Evolutionary conservation across 2,329 filamentous ascomycete species (phyloP), one percentile per base, ranked within the genome.

Genomic region (Huntiella abstrusa): DNA sequence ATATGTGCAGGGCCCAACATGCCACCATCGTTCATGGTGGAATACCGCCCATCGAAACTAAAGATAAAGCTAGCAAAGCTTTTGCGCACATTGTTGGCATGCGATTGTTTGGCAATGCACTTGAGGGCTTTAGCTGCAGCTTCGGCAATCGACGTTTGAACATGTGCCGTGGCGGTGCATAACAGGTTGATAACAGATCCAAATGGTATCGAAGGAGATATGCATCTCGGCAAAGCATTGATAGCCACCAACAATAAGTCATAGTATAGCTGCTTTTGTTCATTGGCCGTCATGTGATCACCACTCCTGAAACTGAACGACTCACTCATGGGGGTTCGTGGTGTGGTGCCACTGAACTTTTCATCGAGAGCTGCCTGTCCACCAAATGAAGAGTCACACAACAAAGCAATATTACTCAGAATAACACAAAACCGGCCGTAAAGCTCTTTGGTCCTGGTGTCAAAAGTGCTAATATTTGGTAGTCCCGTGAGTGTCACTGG

Each of bases 31-130:
- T 87, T 94, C 78, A 96, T 95, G 32, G 91, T 96, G 1, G 88
- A 85, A 60, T 98, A 98, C 17, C 87, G 78, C 53, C 93, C 87
- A 59, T 98, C 92, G 59, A 96, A 98, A 54, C 91, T 94, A 65
- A 98, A 98, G 45, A 98, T 98, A 62, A 96, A 98, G 19, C 87
- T 73, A 34, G 91, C 84, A 62, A 98, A 98, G 0, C 91, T 88
- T 62, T 92, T 94, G 0, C 87, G 94, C 3, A 98, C 91, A 59
- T 91, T 83, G 54, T 98, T 86, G 0, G 91, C 87, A 61, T 94
- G 83, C 5, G 81, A 83, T 56, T 98, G 91, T 32, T 83, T 74
- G 8, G 92, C 91, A 55, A 98, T 98, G 0, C 88, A 88, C 59
- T 95, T 96, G 12, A 98, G 64, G 1, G 91, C 95, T 54, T 87